Evolutionary conservation across 352 stramenopile species (phyloP), one percentile per base, ranked within the genome.

Genomic region (Achlya hypogyna): DNA sequence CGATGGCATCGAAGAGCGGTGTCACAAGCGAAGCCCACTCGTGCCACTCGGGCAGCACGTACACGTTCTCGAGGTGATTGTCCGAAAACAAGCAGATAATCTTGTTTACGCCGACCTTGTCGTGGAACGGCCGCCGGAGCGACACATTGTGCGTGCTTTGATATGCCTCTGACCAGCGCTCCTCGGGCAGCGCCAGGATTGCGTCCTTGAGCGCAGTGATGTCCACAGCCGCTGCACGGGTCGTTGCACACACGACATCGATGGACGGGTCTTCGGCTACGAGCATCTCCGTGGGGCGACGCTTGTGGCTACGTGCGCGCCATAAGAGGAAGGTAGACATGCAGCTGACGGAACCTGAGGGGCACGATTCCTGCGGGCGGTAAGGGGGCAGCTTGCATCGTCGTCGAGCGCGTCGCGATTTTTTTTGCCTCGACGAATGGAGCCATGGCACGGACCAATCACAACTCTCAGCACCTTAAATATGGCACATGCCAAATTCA

Each of bases 21-120:
- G 72, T 69, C 25, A 94, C 73, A 62, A 92, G 82, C 58, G 56
- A 65, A 51, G 85, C 76, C 86, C 86, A 95, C 12, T 78, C 58
- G 71, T 96, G 76, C 72, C 90, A 98, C 86, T 89, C 98, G 18
- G 97, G 97, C 53, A 99, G 89, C 32, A 88, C 87, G 76, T 97
- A 98, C 29, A 98, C 88, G 31, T 83, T 86, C 69, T 92, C 86
- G 34, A 99, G 78, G 74, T 99, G 99, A 77, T 99, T 96, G 81
- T 99, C 97, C 70, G 91, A 98, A 81, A 98, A 99, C 52, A 98
- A 81, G 65, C 99, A 95, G 8, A 98, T 89, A 66, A 98, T 95
- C 75, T 99, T 98, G 74, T 92, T 88, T 65, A 99, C 98, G 62
- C 97, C 97, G 93, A 96, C 98, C 51, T 81, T 85, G 84, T 99